Base-by-base conservation (phyloP, 805 yeast species). In the Barnettozyma sucrosica region DNA sequence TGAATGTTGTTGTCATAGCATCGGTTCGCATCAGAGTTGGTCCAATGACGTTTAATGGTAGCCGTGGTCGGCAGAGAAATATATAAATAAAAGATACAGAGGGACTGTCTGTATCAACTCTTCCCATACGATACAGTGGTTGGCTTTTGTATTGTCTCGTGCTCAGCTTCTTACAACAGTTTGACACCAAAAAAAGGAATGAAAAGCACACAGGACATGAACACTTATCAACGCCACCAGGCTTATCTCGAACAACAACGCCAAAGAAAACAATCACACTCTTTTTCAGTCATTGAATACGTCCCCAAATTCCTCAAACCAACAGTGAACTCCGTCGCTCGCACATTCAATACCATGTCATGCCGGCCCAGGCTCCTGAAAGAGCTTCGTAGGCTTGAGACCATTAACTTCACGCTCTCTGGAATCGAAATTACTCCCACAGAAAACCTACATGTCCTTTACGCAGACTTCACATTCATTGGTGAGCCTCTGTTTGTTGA, bases 401-500 rank as follows among this genome's bases (percentile, higher is more conserved):
- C 45, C 18, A 36, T 50, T 19, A 40, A 49, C 24, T 46, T 37
- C 20, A 13, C 33, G 18, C 38, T 46, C 10, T 54, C 55, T 49
- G 68, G 68, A 11, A 58, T 70, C 33, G 44, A 51, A 1, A 51
- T 69, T 10, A 50, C 49, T 5, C 56, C 65, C 39, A 63, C 70
- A 3, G 68, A 66, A 18, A 67, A 66, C 47, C 36, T 67, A 25
- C 55, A 55, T 36, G 51, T 57, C 16, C 54, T 74, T 49, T 65
- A 61, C 46, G 62, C 74, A 4, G 76, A 74, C 48, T 57, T 76
- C 26, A 43, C 51, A n/a, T 65, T 72, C 5, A 43, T 45, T 19
- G 68, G 62, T 38, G 68, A 70, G 45, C 61, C 61, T 45, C 44
- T 76, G 5, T 76, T 76, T 49, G 36, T 41, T 13, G 47, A 49